Evolutionary conservation across 2,329 filamentous ascomycete species (phyloP), one percentile per base, ranked within the genome.

Genomic region (Biscogniauxia sp.): DNA sequence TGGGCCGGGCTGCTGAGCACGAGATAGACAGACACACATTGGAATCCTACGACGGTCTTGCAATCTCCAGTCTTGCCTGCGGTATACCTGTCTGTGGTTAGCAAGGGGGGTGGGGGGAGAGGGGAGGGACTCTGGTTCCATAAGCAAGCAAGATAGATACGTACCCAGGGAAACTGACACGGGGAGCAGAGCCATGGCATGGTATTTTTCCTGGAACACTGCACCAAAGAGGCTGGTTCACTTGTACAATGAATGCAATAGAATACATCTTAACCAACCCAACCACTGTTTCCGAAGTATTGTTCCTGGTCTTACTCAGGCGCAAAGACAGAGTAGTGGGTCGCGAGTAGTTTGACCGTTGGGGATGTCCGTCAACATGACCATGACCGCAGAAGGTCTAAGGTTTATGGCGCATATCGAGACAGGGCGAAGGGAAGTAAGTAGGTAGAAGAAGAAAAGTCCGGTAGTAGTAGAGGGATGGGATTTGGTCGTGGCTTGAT

Each of bases 321-420:
- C 59, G 55, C 58, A 64, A 60, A 28, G 61, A 64, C 23, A 23
- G 23, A 3, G 23, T 41, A 61, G 70, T 70, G 68, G 70, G 67
- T 68, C 70, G 64, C 64, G 52, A 57, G 64, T 59, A 55, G 62
- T 66, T 32, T 61, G 66, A 58, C 70, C 70, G 70, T 73, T 73
- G 71, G 71, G 71, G 71, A 73, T 72, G 70, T 73, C 71, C 71
- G 71, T 66, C 63, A 65, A 58, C 61, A 57, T 66, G 65, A 62
- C 64, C 61, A 57, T 66, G 65, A 62, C 65, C 69, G 67, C 66
- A 66, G 60, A 61, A 63, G 55, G 66, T 65, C 61, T 68, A 64
- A n/a, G 66, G 63, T 68, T 70, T 59, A 61, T 65, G 59, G 61
- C 55, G 59, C 63, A 63, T 50, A 59, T 64, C 61, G 58, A 51